Evolutionary conservation across 257 asterid genomes (phyloP), one percentile per base, ranked within the genome.

Genomic region (Solanum chiquidenum): DNA sequence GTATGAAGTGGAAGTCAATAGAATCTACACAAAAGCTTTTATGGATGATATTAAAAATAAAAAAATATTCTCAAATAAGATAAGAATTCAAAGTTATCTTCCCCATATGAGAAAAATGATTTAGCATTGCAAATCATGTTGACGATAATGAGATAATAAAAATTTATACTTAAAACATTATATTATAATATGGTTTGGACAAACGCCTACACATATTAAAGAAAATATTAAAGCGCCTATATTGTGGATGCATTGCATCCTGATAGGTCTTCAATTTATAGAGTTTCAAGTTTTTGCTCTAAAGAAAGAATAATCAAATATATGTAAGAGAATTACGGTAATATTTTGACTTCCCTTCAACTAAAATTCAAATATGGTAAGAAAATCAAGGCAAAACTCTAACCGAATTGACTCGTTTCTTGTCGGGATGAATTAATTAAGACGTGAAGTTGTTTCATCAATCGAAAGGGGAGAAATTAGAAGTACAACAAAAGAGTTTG

Each of bases 141-240:
- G 1, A 55, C 64, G 9, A 55, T 55, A 55, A 55, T 55, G 2
- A 18, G 4, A 18, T 55, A 55, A 20, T 18, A 55, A 55, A 52
- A 6, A 55, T 2, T 2, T 55, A 55, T 55, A 18, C 0, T 18
- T 18, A 6, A 55, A 55, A 2, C 0, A 55, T 6, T 0, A 55
- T 52, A 18, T 18, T 52, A 52, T 52, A 0, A 52, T 52, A 52
- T 52, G 4, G 0, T 52, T 52, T 52, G 0, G 23, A 18, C 2
- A 55, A 55, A 2, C 0, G 62, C 0, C n/a, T 52, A 52, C 0
- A 0, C 18, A 52, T 55, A 55, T 55, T 55, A 18, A 55, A 52
- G 16, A 49, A 49, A 49, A 49, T 14, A 49, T 16, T 49, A 5
- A 49, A 14, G 23, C 9, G 1, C 3, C 2, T 49, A 16, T 2